Evolutionary conservation across 306 rosid genomes (phyloP), one percentile per base, ranked within the genome.

Genomic region (Abrus pulchellus): DNA sequence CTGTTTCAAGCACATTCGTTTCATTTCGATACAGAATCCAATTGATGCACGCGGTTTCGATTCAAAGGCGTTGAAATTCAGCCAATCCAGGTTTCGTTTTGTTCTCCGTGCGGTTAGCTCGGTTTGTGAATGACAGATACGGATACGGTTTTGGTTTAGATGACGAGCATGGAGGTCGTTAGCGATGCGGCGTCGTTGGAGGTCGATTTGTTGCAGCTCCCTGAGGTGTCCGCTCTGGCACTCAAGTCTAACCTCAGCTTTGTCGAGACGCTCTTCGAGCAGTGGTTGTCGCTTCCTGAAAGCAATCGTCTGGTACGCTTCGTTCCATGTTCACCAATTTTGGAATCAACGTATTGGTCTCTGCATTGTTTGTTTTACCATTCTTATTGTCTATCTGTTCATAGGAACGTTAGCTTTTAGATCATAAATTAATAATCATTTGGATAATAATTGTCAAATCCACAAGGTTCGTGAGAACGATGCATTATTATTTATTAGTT

Each of bases 211-310:
- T 74, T 96, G 96, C 97, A 96, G 91, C 93, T 96, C 13, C 83
- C 83, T 3, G 99, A 96, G 87, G 89, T 96, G 20, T 90, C 99
- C 29, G 85, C 97, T 76, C 43, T 92, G 71, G 89, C 93, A 8
- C 87, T 96, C 81, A 96, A 96, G 87, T 85, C 98, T 29, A 93
- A 93, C 83, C 80, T 84, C 47, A 84, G 50, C 79, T 89, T 92
- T 60, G 97, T 86, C 8, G 90, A 93, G 84, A 87, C 87, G 83
- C 94, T 96, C 57, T 96, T 90, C 76, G 97, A 93, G 78, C 93
- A 92, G 82, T 96, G 99, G 99, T 94, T 96, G n/a, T 88, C 98
- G 78, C 97, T 93, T 47, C 97, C 97, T 0, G 93, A 87, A 43
- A 89, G 87, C 77, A 89, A 90, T 83, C 98, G 97, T n/a, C 82